These are phyloP conservation scores for Pyrenula aspistea DNA, from an alignment of 495 filamentous ascomycete genomes.

Conservation along the genomic window DNA sequence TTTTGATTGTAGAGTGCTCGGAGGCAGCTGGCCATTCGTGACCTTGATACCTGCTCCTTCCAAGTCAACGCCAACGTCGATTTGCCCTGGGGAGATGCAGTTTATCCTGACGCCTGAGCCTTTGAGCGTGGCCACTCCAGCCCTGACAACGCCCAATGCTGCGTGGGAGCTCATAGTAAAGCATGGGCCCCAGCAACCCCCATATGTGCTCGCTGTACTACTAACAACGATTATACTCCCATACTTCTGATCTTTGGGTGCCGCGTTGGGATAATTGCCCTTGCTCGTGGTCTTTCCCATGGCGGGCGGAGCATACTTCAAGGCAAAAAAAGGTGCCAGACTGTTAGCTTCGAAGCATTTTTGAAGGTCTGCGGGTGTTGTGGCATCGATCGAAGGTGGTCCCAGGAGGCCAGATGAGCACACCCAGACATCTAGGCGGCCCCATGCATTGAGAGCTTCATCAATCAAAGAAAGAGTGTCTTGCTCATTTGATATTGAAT, in stretches of 20 bases:
- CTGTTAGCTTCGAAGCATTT: conserved; percentile 45
- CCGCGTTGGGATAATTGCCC: conserved; percentile 45
- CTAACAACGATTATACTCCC: conserved; percentile 47
- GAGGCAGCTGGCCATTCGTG: conserved; percentile 42
- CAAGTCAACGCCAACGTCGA: conserved; percentile 45
- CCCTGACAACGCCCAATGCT: conserved; percentile 43
- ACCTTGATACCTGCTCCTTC: conserved; percentile 40
- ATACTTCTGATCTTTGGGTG: conserved; percentile 40
- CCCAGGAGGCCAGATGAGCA: conserved; percentile 42
- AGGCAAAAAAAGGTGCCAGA: conserved; percentile 48
- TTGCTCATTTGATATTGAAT: conserved; percentile 40
- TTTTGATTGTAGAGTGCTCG: conserved; percentile 37
- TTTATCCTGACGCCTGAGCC: conserved; percentile 48
- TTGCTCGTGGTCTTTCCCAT: conserved; percentile 44
- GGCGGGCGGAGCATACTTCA: conserved; percentile 49
- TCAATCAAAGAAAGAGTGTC: conserved; percentile 48
- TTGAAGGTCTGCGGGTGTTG: conserved; percentile 37
- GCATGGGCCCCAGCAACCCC: conserved; percentile 43
- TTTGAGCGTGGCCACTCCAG: conserved; percentile 45
- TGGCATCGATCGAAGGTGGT: conserved; percentile 40
- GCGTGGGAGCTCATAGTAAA: conserved; percentile 49
- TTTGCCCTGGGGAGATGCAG: conserved; percentile 44
- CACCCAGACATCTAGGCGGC: conserved; percentile 47
- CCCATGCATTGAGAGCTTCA: conserved; percentile 46
- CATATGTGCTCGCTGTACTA: conserved; percentile 42